Evolutionary conservation across 495 filamentous ascomycete genomes (phyloP), one percentile per base, ranked within the genome.

Genomic region (Penicillium waksmanii): DNA sequence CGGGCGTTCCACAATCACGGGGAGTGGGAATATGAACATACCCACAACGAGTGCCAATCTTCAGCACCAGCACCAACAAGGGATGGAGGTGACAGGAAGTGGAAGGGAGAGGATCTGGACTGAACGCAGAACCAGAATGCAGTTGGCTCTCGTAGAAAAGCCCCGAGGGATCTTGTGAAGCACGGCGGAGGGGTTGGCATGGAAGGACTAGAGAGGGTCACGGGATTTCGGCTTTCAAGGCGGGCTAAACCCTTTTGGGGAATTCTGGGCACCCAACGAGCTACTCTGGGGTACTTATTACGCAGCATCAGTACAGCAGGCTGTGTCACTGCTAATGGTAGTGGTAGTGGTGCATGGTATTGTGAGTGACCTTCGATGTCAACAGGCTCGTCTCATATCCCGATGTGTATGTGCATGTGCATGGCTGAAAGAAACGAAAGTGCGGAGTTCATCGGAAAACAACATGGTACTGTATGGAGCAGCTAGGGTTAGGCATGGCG

Each of bases 131-230:
- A 38, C 5, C 27, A 23, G 33, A 46, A 40, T 36, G 3, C 48
- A 57, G 13, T 13, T 17, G 34, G 55, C 21, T 48, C 46, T 48
- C 10, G 46, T n/a, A 48, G 46, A 27, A 48, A 13, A 25, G 46
- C 21, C 46, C 9, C 19, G 46, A n/a, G 1, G 34, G 44, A 55
- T 51, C 42, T 46, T 33, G 46, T 55, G 55, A 31, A 49, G 27
- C 27, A 31, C 27, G 12, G 52, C 64, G 64, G 67, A 70, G 67
- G 67, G 67, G 67, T 70, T 60, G 50, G 67, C 65, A 69, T 61
- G 59, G 67, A 70, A 70, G 63, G 62, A 61, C 57, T 55, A 64
- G 62, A 58, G 57, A 58, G 59, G 65, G 67, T 70, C 67, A 67
- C 67, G 67, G 67, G 67, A 67, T 61, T 67, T 67, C 65, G 59